Evolutionary conservation across 2,329 filamentous ascomycete genomes (phyloP).

Genomic region (Phoma sp.): DNA sequence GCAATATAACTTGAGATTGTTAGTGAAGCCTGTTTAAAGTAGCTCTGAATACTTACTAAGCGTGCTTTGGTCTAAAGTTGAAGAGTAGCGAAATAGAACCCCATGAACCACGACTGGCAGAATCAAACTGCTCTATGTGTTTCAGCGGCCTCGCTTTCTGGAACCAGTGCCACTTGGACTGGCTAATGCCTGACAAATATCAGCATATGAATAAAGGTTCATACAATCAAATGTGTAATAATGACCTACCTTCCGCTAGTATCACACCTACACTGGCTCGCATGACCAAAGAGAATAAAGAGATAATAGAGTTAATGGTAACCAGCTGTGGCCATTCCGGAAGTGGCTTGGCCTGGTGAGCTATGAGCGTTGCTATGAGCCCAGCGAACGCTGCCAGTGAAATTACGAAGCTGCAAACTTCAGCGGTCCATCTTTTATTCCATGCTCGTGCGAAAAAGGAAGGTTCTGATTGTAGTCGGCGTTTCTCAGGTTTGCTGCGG

Average conservation of each 20-base stretch:
- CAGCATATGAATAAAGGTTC: too few relatives aligned
- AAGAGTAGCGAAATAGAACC: conserved; percentile 12
- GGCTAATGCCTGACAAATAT: conserved; percentile 19
- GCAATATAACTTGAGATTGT: conserved; percentile 19
- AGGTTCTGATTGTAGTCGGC: too few relatives aligned
- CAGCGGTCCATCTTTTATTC: conserved; percentile 1
- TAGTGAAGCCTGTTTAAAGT: too few relatives aligned
- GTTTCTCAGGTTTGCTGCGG: too few relatives aligned
- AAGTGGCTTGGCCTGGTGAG: background rate
- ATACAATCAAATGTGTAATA: too few relatives aligned
- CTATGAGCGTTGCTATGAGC: background rate
- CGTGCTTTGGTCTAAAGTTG: background rate
- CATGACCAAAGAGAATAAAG: background rate
- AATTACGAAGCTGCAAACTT: background rate
- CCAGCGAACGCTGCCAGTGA: background rate
- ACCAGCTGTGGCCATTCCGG: background rate
- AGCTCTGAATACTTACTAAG: too few relatives aligned
- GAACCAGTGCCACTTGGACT: conserved; percentile 24
- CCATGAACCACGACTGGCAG: conserved; percentile 22
- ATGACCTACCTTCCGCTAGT: conserved; percentile 16
- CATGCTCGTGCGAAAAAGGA: too few relatives aligned
- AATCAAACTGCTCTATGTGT: conserved; percentile 17
- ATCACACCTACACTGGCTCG: conserved; percentile 5
- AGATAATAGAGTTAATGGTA: background rate
- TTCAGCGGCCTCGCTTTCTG: conserved; percentile 5